Evolutionary conservation across 2,329 filamentous ascomycete species (phyloP), one percentile per base, ranked within the genome.

Genomic region (Aspergillus spinulosporus): DNA sequence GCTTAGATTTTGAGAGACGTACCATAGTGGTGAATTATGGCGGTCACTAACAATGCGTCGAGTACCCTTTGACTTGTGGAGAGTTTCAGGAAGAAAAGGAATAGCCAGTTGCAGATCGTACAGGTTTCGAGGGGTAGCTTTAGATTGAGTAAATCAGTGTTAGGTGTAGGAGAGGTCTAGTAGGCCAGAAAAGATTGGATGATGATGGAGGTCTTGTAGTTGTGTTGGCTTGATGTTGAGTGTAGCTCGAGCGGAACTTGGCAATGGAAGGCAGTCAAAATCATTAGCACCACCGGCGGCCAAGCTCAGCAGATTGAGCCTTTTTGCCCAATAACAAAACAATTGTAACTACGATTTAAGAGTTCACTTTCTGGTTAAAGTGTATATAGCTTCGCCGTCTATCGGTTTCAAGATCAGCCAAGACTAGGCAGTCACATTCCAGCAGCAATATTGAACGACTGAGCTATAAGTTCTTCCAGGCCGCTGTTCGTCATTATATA

Each of bases 1-100:
- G 31, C 32, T 26, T 26, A 15, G 37, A 26, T 43, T 28, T 11
- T 36, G 3, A 28, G 44, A 47, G 3, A 53, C 51, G 15, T 53
- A 53, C 51, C 51, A 53, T 53, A 6, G 21, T 40, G 47, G 6
- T 14, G 39, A 42, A 42, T 42, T 42, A 12, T 42, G 39, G 39
- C 15, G 39, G 39, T 14, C 34, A 37, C 34, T 37, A 42, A 50
- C 21, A 21, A 21, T 46, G 43, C 12, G 43, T 46, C 43, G 34
- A 46, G 43, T 46, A 3, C 43, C n/a, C 31, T 28, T 26, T 46
- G 43, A 46, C 34, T 37, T 37, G 34, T 12, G 9, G 9, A 12
- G 9, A 37, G 34, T 37, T 37, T 12, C 9, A 34, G 34, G 34
- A 37, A 11, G 11, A 37, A 12, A 11, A 37, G 9, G 34, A 37